Conservation (phyloP, 2,329 filamentous ascomycete species). For the Lachnellula suecica region DNA sequence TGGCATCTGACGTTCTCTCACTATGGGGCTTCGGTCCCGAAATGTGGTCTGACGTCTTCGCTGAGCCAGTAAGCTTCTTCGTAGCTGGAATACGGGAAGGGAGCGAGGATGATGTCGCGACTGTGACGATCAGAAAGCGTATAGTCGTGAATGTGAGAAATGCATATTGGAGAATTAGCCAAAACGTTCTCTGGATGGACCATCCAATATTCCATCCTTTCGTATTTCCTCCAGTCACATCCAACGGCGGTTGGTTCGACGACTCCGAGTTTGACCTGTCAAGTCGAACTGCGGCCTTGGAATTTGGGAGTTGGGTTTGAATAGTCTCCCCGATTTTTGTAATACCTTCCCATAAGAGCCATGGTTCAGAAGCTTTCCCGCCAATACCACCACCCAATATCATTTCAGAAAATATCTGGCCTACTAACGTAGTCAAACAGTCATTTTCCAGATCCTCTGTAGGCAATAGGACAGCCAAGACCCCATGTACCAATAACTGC, state of each 20-base stretch:
- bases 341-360: constrained; percentile 83
- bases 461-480: constrained; percentile 80
- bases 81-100: constrained; percentile 49
- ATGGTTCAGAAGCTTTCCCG: constrained; percentile 80
- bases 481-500: constrained; percentile 80
- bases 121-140: constrained; percentile 62
- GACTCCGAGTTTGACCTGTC: constrained; percentile 35
- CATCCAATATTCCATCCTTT: constrained; percentile 20
- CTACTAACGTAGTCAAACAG: constrained; percentile 79
- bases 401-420: constrained; percentile 86
- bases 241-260: constrained; percentile 4
- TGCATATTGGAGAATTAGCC: constrained; percentile 50
- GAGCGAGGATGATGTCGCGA: constrained; percentile 67
- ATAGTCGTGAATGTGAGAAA: constrained; percentile 56
- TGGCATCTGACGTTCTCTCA: constrained; percentile 14
- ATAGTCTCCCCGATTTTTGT: constrained; percentile 64
- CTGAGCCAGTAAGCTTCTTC: constrained; percentile 23
- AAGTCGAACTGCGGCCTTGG: constrained; percentile 29
- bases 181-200: constrained; percentile 40
- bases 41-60: constrained; percentile 27
- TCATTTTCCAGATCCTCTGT: constrained; percentile 90
- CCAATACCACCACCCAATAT: constrained; percentile 81
- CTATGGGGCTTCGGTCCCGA: constrained; percentile 12
- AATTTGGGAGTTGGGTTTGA: constrained; percentile 34
- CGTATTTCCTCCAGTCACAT: constrained; percentile 14